phyloP scores from a whole-genome alignment of 106 monocot species.

The Phalaenopsis aphrodite region DNA sequence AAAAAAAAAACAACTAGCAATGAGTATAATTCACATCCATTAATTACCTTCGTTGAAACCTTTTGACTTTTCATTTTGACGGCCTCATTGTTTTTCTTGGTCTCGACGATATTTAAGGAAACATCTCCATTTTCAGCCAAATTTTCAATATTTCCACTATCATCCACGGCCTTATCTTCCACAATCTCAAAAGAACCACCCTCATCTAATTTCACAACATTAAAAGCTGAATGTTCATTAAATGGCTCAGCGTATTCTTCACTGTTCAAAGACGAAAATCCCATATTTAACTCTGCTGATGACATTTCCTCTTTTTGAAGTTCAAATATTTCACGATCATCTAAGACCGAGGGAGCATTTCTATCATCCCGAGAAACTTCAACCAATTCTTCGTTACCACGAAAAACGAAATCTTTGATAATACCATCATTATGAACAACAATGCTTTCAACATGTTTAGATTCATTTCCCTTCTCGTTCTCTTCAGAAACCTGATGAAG shows the following conservation, averaged over 20 bases:
- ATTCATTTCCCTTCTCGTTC: slow-evolving; percentile 18
- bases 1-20: not conserved
- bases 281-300: not conserved
- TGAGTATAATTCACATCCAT: not conserved
- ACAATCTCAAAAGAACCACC: slow-evolving; percentile 1
- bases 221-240: not conserved
- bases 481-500: slow-evolving; percentile 22
- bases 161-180: slow-evolving; percentile 20
- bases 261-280: not conserved
- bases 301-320: slow-evolving; percentile 23
- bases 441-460: slow-evolving; percentile 15
- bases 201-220: slow-evolving; percentile 3
- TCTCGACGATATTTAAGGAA: slow-evolving; percentile 14
- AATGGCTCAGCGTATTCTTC: slow-evolving; percentile 1
- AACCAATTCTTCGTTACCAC: slow-evolving; percentile 4
- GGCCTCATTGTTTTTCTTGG: slow-evolving; percentile 15
- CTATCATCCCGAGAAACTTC: slow-evolving; percentile 30
- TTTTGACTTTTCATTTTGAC: slow-evolving; percentile 26
- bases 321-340: slow-evolving; percentile 28
- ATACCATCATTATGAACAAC: slow-evolving; percentile 8
- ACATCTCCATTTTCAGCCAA: slow-evolving; percentile 9
- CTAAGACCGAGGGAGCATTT: slow-evolving; percentile 15
- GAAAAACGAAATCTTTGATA: slow-evolving; percentile 20
- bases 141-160: not conserved
- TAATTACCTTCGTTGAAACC: slow-evolving; percentile 28